Evolutionary conservation across 2,329 filamentous ascomycete genomes (phyloP).

Genomic region (Colletotrichum nymphaeae): DNA sequence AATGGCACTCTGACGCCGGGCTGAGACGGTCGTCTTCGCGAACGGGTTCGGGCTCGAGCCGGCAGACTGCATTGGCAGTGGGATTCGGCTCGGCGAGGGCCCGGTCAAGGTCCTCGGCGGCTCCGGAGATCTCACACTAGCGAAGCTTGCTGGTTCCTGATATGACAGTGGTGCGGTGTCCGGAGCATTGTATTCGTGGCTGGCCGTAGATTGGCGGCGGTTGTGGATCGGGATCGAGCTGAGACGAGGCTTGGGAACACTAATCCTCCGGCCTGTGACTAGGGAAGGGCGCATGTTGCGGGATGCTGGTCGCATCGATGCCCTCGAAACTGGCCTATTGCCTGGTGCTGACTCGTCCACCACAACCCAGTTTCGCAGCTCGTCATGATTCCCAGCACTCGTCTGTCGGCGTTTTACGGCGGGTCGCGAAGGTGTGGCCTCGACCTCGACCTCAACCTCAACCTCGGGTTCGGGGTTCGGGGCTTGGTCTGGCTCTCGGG

Average conservation of each 20-base stretch:
- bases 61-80: slow-evolving; percentile 44
- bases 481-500: slow-evolving; percentile 40
- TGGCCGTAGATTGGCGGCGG: slow-evolving; percentile 42
- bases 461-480: slow-evolving; percentile 44
- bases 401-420: slow-evolving; percentile 67
- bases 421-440: slow-evolving; percentile 56
- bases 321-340: slow-evolving; percentile 18
- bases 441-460: slow-evolving; percentile 48
- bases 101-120: slow-evolving; percentile 45
- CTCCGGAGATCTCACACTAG: slow-evolving; percentile 57
- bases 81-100: slow-evolving; percentile 57
- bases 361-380: slow-evolving; percentile 79
- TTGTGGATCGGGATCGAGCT: slow-evolving; percentile 45
- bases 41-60: slow-evolving; percentile 38
- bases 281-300: slow-evolving; percentile 43
- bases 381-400: slow-evolving; percentile 58
- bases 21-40: slow-evolving; percentile 37
- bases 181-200: slow-evolving; percentile 43
- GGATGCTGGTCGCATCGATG: slow-evolving; percentile 32
- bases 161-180: slow-evolving; percentile 47
- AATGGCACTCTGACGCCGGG: slow-evolving; percentile 38
- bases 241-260: slow-evolving; percentile 52
- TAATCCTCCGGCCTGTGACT: slow-evolving; percentile 57
- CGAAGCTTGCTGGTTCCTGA: slow-evolving; percentile 53
- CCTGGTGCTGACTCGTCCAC: slow-evolving; percentile 57